Evolutionary conservation across 2,329 filamentous ascomycete genomes (phyloP), one percentile per base, ranked within the genome.

Genomic region (Lachnellula cervina): DNA sequence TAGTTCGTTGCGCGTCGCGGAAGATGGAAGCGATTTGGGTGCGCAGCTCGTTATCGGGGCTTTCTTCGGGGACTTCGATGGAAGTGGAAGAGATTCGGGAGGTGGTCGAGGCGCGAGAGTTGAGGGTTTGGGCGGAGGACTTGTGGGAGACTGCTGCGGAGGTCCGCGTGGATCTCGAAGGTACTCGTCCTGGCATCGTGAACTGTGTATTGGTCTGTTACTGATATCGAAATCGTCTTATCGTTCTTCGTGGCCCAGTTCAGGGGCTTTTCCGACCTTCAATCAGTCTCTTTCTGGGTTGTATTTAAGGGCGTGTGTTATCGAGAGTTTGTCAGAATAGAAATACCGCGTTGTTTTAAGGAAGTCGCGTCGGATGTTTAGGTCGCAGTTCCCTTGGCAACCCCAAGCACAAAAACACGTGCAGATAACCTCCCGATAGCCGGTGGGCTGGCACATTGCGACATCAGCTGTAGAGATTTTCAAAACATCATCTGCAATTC

Each of bases 1-100:
- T 95, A 1, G 89, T 95, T 65, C 87, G 86, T 72, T 99, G 94
- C 35, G 93, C 91, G 71, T 92, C 88, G 62, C 81, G 80, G 68
- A 92, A 92, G 49, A 90, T 80, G 53, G 80, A 74, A 69, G 86
- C 88, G 51, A 96, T 79, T 68, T 89, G 87, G 37, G 79, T 80
- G 66, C 92, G 88, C 63, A 97, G 75, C 16, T 80, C 81, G 56
- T 82, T 90, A 47, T 83, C 78, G 52, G 84, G 81, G 3, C 85
- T 81, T 69, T 96, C 90, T 65, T 87, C 81, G 40, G 88, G 87
- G n/a, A 88, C 71, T 43, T 81, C 75, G 38, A 69, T 50, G n/a
- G 67, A 60, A 40, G 64, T 62, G 2, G 64, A 51, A 13, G 68
- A 69, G 16, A 71, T 67, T 62, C 74, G 72, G 19, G 75, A 70